A percentile compares a stretch with the other conserved stretches of the same genome.
These are phyloP conservation scores for Chalciporus chontae DNA, from an alignment of 768 basidiomycete species.

Conservation along the genomic window DNA sequence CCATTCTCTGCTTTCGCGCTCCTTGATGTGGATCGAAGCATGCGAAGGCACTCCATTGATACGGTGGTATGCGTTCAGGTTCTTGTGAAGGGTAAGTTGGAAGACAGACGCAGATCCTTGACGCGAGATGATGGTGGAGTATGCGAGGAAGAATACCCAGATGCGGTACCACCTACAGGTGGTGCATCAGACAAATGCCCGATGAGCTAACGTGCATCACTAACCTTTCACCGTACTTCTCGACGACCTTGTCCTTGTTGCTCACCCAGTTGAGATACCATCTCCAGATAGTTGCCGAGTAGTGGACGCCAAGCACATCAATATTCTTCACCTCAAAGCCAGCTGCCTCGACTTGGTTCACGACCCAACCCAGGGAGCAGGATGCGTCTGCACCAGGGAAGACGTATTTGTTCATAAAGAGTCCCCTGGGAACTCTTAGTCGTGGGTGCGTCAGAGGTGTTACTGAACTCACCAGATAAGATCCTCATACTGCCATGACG, in stretches of 20 bases:
- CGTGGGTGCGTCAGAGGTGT: neutral
- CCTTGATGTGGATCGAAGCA: conserved; percentile 67
- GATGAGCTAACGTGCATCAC: conserved; percentile 1
- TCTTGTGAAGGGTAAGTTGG: conserved; percentile 98
- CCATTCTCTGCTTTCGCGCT: conserved; percentile 29
- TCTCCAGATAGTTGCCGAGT: conserved; percentile 82
- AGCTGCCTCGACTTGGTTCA: conserved; percentile 79
- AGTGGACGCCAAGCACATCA: conserved; percentile 97
- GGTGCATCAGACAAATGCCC: too few species aligned
- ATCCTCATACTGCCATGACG: conserved; percentile 98
- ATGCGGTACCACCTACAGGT: conserved; percentile 73
- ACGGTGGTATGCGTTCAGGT: conserved; percentile 93
- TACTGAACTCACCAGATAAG: conserved; percentile 69
- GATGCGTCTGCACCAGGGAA: conserved; percentile 99
- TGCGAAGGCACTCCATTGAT: conserved; percentile 82
- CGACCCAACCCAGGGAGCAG: conserved; percentile 93
- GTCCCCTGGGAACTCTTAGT: conserved; percentile 50
- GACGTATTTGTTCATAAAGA: conserved; percentile 98
- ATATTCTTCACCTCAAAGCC: conserved; percentile 97
- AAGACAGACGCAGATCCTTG: conserved; percentile 92
- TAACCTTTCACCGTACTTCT: conserved; percentile 79
- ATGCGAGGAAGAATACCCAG: conserved; percentile 98
- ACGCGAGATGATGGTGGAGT: conserved; percentile 77
- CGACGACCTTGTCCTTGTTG: conserved; percentile 88
- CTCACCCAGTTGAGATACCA: conserved; percentile 98